phyloP scores from a whole-genome alignment of 148 eudicot genomes.

The Chenopodium quinoa region DNA sequence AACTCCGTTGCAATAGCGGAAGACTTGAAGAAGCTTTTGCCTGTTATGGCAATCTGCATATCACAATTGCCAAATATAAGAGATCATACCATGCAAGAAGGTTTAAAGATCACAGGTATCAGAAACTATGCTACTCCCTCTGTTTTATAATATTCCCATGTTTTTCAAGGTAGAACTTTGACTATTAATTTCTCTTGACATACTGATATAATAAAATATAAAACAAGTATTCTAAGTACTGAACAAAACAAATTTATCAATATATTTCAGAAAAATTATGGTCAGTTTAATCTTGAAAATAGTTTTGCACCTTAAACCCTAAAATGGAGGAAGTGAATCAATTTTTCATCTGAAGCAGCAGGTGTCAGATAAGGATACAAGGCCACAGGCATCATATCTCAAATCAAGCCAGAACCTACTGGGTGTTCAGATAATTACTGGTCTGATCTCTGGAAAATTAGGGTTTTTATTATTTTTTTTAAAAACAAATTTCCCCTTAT shows the following conservation, averaged over 20 bases:
- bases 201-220: too few species aligned
- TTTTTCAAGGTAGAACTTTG: neutral
- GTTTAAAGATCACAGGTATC: neutral
- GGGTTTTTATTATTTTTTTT: too few species aligned
- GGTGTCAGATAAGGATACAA: neutral
- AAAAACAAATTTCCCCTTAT: too few species aligned
- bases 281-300: neutral
- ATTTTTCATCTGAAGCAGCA: neutral
- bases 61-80: slow-evolving; percentile 9
- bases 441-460: neutral
- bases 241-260: neutral
- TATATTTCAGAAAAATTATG: neutral
- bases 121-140: neutral
- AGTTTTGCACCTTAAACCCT: too few species aligned
- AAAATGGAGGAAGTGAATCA: neutral
- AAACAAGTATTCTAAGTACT: too few species aligned
- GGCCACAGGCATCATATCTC: too few species aligned
- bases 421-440: neutral
- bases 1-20: slow-evolving; percentile 88
- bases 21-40: slow-evolving; percentile 87
- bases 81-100: neutral
- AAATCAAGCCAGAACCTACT: neutral
- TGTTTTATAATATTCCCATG: neutral
- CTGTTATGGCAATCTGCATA: slow-evolving; percentile 91
- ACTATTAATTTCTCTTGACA: neutral